A percentile compares a stretch with the other conserved stretches of the same genome.
phyloP scores from a whole-genome alignment of 2,329 filamentous ascomycete species.

The Sclerotinia subarctica region DNA sequence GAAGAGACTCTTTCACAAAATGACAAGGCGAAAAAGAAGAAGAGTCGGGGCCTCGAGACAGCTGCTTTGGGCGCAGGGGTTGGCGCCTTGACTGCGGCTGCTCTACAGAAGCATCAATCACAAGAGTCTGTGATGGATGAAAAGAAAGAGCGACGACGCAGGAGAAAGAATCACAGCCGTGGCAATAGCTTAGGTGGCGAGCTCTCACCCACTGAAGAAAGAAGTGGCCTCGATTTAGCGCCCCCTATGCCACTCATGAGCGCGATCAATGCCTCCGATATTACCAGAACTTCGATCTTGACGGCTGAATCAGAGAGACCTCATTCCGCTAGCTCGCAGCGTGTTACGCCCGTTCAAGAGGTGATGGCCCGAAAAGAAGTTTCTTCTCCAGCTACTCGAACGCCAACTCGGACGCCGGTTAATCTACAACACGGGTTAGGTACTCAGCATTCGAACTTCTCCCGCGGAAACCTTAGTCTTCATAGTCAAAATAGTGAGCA shows the following conservation, averaged over 20 bases:
- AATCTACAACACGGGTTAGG: conserved; percentile 58
- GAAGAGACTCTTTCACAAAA: conserved; percentile 50
- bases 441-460: conserved; percentile 55
- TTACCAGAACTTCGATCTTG: conserved; percentile 83
- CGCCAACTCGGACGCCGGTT: conserved; percentile 58
- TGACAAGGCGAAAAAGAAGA: conserved; percentile 43
- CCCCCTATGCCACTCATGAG: conserved; percentile 88
- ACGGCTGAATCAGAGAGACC: conserved; percentile 76
- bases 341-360: conserved; percentile 55
- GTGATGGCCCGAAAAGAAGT: conserved; percentile 53
- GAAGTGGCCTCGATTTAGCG: conserved; percentile 51
- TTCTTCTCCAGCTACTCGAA: conserved; percentile 57
- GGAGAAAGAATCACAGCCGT: conserved; percentile 48
- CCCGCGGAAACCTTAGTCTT: conserved; percentile 48
- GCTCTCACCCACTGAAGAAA: conserved; percentile 42
- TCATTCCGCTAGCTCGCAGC: conserved; percentile 53
- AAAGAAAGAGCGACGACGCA: conserved; percentile 42
- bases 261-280: conserved; percentile 78
- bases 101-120: conserved; percentile 63
- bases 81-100: conserved; percentile 58
- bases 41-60: conserved; percentile 32
- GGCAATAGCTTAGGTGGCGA: conserved; percentile 44
- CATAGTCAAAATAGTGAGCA: conserved; percentile 45
- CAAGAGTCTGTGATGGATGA: conserved; percentile 53
- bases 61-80: conserved; percentile 42